phyloP scores from a whole-genome alignment of 495 filamentous ascomycete species.

The Penicillium egyptiacum region DNA sequence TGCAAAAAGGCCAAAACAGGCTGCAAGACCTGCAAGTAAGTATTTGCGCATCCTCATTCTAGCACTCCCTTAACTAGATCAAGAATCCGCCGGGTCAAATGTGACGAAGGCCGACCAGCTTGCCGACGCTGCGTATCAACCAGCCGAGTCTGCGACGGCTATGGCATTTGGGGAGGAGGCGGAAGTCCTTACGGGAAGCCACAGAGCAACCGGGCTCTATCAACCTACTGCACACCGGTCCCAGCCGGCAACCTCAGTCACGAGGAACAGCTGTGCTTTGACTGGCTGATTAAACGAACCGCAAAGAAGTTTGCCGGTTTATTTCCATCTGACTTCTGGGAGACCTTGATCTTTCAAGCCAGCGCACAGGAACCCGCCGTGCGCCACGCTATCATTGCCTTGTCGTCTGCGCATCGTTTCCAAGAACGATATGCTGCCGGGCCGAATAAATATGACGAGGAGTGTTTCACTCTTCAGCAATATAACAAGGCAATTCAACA shows the following conservation, averaged over 20 bases:
- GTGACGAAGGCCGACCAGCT: constrained; percentile 55
- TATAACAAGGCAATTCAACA: constrained; percentile 28
- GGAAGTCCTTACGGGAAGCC: constrained; percentile 28
- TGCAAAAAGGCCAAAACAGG: constrained; percentile 24
- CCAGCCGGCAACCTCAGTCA: constrained; percentile 27
- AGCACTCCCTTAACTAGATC: background rate
- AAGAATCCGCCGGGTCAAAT: constrained; percentile 54
- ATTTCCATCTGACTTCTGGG: constrained; percentile 65
- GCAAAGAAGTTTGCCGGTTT: constrained; percentile 60
- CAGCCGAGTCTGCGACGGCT: constrained; percentile 59
- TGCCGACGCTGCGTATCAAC: constrained; percentile 56
- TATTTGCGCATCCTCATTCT: background rate
- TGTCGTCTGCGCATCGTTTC: constrained; percentile 61
- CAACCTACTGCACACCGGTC: constrained; percentile 23
- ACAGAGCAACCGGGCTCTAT: constrained; percentile 25
- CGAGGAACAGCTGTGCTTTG: constrained; percentile 56
- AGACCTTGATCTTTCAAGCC: constrained; percentile 53
- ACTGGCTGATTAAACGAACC: constrained; percentile 58
- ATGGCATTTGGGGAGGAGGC: constrained; percentile 53
- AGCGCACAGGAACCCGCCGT: constrained; percentile 61
- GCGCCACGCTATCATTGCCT: constrained; percentile 63
- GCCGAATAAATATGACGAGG: constrained; percentile 9
- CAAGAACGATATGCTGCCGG: constrained; percentile 5
- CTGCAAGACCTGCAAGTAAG: constrained; percentile 34
- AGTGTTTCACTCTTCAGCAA: constrained; percentile 23